Evolutionary conservation across 805 yeast genomes (phyloP).

Genomic region (Tetrapisispora iriomotensis): DNA sequence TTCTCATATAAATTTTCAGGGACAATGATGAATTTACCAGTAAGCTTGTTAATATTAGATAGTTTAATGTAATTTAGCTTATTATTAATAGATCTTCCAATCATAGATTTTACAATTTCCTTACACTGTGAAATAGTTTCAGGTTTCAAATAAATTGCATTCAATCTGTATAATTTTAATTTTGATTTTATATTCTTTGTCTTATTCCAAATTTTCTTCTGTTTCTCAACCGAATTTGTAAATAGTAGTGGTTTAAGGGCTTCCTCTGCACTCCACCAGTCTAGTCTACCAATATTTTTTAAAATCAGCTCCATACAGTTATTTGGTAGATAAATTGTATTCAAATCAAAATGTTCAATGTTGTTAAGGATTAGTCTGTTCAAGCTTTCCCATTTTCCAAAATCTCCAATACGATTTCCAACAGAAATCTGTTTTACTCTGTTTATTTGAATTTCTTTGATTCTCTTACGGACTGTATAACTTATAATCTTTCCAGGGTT

Average conservation of each 20-base stretch:
- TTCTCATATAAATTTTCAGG: conserved; percentile 14
- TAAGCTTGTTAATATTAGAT: conserved; percentile 6
- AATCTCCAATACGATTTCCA: conserved; percentile 15
- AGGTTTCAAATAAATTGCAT: neutral
- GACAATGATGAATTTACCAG: conserved; percentile 8
- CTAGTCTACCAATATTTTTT: conserved; percentile 7
- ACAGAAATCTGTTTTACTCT: conserved; percentile 9
- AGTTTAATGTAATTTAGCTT: conserved; percentile 11
- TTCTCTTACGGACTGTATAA: conserved; percentile 16
- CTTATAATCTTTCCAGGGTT: conserved; percentile 23
- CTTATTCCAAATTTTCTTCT: conserved; percentile 4
- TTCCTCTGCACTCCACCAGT: conserved; percentile 22
- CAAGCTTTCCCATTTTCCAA: conserved; percentile 24
- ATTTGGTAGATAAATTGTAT: conserved; percentile 17
- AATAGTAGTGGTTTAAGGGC: neutral
- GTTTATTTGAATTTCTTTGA: conserved; percentile 10
- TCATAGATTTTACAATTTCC: neutral
- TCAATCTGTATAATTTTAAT: neutral
- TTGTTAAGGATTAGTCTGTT: conserved; percentile 10
- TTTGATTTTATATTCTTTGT: neutral
- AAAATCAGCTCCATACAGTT: conserved; percentile 14
- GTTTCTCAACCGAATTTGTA: neutral
- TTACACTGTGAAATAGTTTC: neutral
- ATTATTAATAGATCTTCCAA: neutral
- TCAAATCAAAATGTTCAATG: conserved; percentile 17